Percentiles rank a stretch among this genome's conserved stretches.
phyloP scores from a whole-genome alignment of 2,329 filamentous ascomycete species.

The Zymoseptoria pseudotritici region DNA sequence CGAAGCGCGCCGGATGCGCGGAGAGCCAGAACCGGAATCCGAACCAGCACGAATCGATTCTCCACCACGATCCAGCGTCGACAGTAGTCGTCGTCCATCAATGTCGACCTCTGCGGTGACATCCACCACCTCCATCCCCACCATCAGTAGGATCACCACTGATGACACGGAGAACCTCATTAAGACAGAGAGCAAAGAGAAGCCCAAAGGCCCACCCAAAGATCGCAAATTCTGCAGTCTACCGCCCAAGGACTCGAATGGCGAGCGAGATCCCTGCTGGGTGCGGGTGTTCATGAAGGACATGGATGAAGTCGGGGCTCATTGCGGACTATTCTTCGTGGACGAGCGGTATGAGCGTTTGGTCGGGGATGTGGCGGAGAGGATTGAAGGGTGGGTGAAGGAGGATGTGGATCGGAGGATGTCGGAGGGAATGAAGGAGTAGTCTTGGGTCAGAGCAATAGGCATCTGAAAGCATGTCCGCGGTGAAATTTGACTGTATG shows the following conservation, averaged over 20 bases:
- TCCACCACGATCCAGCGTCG: slow-evolving; percentile 5
- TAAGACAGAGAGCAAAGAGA: slow-evolving; percentile 12
- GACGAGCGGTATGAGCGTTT: slow-evolving; percentile 43
- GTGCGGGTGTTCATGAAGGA: slow-evolving; percentile 71
- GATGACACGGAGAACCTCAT: slow-evolving; percentile 5
- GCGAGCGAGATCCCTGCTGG: slow-evolving; percentile 64
- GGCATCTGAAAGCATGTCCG: not conserved
- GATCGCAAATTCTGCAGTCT: slow-evolving; percentile 74
- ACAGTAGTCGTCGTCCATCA: not conserved
- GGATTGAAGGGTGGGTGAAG: slow-evolving; percentile 30
- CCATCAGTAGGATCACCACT: not conserved
- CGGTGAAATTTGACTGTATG: not conserved
- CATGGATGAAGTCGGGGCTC: slow-evolving; percentile 78
- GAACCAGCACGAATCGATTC: not conserved
- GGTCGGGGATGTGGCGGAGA: slow-evolving; percentile 31
- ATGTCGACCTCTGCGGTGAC: not conserved
- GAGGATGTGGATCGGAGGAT: slow-evolving; percentile 9
- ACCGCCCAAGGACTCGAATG: slow-evolving; percentile 51
- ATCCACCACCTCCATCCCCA: slow-evolving; percentile 1
- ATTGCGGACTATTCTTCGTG: slow-evolving; percentile 72
- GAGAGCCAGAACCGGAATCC: slow-evolving; percentile 15
- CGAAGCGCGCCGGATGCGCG: slow-evolving; percentile 24
- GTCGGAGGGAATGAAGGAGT: not conserved
- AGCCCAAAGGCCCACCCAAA: slow-evolving; percentile 36
- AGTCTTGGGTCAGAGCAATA: not conserved